These are phyloP conservation scores for Neonectria neomacrospora DNA, from an alignment of 2,329 filamentous ascomycete genomes.

Conservation along the genomic window DNA sequence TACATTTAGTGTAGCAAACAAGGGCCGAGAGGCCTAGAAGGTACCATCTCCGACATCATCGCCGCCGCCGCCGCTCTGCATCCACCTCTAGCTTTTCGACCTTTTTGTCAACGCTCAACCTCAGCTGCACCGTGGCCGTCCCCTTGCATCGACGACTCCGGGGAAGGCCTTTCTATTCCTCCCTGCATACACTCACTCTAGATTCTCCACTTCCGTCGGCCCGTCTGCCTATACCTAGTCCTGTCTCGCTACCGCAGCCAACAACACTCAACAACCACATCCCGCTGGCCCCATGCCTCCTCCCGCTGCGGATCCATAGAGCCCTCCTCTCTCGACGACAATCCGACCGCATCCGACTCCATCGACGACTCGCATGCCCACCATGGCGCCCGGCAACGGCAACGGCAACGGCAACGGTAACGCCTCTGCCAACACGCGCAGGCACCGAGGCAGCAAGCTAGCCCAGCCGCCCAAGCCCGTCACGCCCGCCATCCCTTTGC, in stretches of 20 bases:
- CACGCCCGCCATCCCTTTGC: constrained; percentile 53
- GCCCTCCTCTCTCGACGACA: constrained; percentile 32
- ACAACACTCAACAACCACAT: constrained; percentile 8
- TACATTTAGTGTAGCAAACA: background rate
- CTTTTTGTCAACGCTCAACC: background rate
- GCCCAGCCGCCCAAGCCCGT: constrained; percentile 49
- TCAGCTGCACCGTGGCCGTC: background rate
- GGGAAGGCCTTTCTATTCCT: background rate
- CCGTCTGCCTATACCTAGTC: background rate
- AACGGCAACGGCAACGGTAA: constrained; percentile 49
- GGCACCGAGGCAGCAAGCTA: constrained; percentile 45
- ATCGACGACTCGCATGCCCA: constrained; percentile 17
- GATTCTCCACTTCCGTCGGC: background rate
- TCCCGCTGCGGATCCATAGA: constrained; percentile 49
- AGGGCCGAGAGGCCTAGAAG: constrained; percentile 8
- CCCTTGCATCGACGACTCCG: constrained; percentile 1
- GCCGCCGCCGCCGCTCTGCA: constrained; percentile 20
- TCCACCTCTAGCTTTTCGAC: constrained; percentile 2
- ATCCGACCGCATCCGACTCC: constrained; percentile 20
- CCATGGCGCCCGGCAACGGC: constrained; percentile 51
- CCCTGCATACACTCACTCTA: background rate
- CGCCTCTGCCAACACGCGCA: constrained; percentile 49
- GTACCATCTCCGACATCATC: constrained; percentile 33
- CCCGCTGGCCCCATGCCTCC: constrained; percentile 46
- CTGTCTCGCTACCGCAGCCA: background rate